phyloP scores from a whole-genome alignment of 257 asterid species.

The Hygrophila difformis region DNA sequence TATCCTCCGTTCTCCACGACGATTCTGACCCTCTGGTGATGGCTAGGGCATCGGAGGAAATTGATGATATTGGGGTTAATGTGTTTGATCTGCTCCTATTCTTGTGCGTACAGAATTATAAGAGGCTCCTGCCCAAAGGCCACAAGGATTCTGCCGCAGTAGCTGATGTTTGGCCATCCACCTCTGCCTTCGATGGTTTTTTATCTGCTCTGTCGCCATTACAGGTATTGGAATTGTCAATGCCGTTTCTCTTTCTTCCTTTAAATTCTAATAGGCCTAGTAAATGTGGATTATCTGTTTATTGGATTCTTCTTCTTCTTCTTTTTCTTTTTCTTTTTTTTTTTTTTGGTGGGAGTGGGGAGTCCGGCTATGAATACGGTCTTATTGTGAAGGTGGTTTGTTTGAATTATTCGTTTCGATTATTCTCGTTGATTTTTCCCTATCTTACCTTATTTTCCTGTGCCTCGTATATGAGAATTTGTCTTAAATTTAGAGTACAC shows the following conservation, averaged over 20 bases:
- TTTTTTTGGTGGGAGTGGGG: no score
- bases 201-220: slow-evolving; percentile 75
- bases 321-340: no score
- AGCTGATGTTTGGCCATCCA: slow-evolving; percentile 95
- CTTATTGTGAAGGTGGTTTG: not conserved
- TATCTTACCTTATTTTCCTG: no score
- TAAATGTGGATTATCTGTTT: no score
- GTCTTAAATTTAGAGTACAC: not conserved
- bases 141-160: slow-evolving; percentile 90
- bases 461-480: not conserved
- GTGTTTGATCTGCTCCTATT: slow-evolving; percentile 73
- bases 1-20: slow-evolving; percentile 47
- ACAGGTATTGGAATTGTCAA: no score
- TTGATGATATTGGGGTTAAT: slow-evolving; percentile 55
- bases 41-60: slow-evolving; percentile 29
- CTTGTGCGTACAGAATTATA: slow-evolving; percentile 71
- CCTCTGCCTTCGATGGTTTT: slow-evolving; percentile 80
- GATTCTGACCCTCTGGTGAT: slow-evolving; percentile 54
- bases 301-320: no score
- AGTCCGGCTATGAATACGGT: slow-evolving; percentile 9
- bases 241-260: no score
- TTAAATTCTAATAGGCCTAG: no score
- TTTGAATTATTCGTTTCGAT: no score
- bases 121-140: slow-evolving; percentile 81
- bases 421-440: no score